Conservation (phyloP, 2,329 filamentous ascomycete genomes). For the Periconia digitata region DNA sequence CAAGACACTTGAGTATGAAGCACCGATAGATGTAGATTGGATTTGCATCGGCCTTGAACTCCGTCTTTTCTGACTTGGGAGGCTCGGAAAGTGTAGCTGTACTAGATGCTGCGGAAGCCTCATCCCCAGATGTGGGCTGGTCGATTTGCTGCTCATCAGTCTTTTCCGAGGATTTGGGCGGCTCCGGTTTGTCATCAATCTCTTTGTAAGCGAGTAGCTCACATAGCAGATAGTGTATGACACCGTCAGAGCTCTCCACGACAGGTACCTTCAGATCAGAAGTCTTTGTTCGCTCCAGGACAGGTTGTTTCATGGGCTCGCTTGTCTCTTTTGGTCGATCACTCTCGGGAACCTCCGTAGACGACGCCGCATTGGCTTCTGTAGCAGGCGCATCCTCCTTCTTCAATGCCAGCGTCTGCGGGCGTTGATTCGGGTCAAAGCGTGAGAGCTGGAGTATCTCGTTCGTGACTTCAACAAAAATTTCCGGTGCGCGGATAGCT, state of each 20-base stretch:
- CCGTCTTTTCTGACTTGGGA: slow-evolving; percentile 67
- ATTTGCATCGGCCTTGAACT: slow-evolving; percentile 90
- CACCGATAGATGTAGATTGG: slow-evolving; percentile 96
- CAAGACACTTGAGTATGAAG: slow-evolving; percentile 88
- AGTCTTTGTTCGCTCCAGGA: slow-evolving; percentile 66
- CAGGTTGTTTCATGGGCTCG: slow-evolving; percentile 43
- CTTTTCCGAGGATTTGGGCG: slow-evolving; percentile 48
- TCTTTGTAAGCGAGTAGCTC: slow-evolving; percentile 91
- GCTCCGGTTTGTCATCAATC: slow-evolving; percentile 78
- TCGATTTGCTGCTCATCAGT: slow-evolving; percentile 22
- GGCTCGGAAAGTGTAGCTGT: slow-evolving; percentile 16
- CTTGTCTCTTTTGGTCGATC: slow-evolving; percentile 38
- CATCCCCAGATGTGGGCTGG: slow-evolving; percentile 11
- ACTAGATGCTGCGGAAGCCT: slow-evolving; percentile 10
- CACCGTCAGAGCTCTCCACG: slow-evolving; percentile 89
- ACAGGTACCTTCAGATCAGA: slow-evolving; percentile 77
- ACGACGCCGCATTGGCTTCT: slow-evolving; percentile 18
- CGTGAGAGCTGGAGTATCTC: slow-evolving; percentile 76
- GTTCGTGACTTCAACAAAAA: slow-evolving; percentile 86
- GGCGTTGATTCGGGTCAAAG: slow-evolving; percentile 59
- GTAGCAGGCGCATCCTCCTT: slow-evolving; percentile 41
- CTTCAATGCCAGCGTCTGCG: slow-evolving; percentile 58
- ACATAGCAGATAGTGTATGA: slow-evolving; percentile 91
- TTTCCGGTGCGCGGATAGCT: slow-evolving; percentile 75
- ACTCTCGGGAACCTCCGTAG: slow-evolving; percentile 35